These are phyloP conservation scores for Diutina pseudorugosa DNA, from an alignment of 1,139 yeast genomes.

Conservation along the genomic window DNA sequence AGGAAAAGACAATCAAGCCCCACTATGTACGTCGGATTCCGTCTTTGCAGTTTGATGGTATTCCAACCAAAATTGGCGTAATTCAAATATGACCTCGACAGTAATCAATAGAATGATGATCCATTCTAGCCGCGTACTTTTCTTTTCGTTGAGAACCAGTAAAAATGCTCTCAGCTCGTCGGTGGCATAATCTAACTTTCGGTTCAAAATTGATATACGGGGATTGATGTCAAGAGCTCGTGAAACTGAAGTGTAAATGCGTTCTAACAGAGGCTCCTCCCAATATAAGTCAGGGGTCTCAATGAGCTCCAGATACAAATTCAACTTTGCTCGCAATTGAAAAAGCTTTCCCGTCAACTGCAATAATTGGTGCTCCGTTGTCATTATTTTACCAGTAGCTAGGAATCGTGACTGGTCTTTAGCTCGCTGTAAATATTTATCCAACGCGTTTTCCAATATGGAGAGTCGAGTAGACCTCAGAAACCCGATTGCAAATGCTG, in stretches of 20 bases:
- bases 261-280: conserved; percentile 80
- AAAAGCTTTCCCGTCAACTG: conserved; percentile 64
- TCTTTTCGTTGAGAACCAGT: conserved; percentile 64
- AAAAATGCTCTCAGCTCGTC: conserved; percentile 76
- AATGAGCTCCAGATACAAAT: conserved; percentile 76
- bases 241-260: conserved; percentile 59
- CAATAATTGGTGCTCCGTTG: conserved; percentile 53
- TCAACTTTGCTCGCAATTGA: conserved; percentile 66
- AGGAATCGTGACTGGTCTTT: neutral
- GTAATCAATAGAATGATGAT: conserved; percentile 70
- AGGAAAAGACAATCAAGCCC: neutral
- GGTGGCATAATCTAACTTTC: conserved; percentile 80
- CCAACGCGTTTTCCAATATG: conserved; percentile 61
- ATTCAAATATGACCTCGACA: conserved; percentile 76
- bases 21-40: neutral
- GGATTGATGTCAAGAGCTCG: conserved; percentile 63
- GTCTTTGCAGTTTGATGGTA: neutral
- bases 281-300: conserved; percentile 91
- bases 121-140: conserved; percentile 74
- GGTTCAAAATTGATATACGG: conserved; percentile 65
- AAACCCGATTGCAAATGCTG: conserved; percentile 81
- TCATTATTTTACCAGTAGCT: conserved; percentile 25
- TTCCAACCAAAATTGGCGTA: conserved; percentile 31
- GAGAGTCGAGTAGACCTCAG: conserved; percentile 81
- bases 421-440: conserved; percentile 13